Conservation (phyloP, 441 rosid genomes). For the Croton laevigatus region DNA sequence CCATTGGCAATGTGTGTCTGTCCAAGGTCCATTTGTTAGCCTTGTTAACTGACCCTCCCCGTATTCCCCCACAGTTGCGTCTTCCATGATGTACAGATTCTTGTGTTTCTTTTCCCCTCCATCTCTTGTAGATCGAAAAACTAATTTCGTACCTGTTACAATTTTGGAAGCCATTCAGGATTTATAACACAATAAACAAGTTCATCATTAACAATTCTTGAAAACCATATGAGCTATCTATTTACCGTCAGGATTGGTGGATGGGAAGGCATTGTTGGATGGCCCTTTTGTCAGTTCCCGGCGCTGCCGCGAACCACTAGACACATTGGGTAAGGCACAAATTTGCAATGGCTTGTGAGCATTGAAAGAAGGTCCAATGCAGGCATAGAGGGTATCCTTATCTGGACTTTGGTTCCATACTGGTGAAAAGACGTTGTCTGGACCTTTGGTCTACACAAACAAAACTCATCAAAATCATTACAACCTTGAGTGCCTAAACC, state of each 20-base stretch:
- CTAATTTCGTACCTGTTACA: neutral
- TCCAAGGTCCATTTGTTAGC: slow-evolving; percentile 11
- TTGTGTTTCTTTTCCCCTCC: slow-evolving; percentile 3
- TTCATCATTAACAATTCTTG: too few species aligned
- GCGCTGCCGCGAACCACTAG: neutral
- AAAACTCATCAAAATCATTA: neutral
- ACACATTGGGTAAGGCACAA: neutral
- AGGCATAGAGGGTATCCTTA: neutral
- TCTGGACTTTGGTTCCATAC: slow-evolving; percentile 9
- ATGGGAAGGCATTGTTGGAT: slow-evolving; percentile 10
- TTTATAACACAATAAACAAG: neutral
- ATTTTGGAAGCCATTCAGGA: neutral
- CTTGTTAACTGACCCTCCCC: neutral
- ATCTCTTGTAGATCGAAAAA: slow-evolving; percentile 11
- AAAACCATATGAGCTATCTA: neutral
- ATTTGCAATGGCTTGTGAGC: neutral
- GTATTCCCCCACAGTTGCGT: neutral
- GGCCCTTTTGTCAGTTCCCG: neutral
- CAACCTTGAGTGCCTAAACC: neutral
- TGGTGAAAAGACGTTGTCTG: neutral
- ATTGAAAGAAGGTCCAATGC: slow-evolving; percentile 9
- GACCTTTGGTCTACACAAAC: neutral
- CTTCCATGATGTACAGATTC: slow-evolving; percentile 17
- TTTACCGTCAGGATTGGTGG: neutral
- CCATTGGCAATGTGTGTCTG: slow-evolving; percentile 10